Conservation (phyloP, 2,329 filamentous ascomycete species). For the Magnaporthales sp. region DNA sequence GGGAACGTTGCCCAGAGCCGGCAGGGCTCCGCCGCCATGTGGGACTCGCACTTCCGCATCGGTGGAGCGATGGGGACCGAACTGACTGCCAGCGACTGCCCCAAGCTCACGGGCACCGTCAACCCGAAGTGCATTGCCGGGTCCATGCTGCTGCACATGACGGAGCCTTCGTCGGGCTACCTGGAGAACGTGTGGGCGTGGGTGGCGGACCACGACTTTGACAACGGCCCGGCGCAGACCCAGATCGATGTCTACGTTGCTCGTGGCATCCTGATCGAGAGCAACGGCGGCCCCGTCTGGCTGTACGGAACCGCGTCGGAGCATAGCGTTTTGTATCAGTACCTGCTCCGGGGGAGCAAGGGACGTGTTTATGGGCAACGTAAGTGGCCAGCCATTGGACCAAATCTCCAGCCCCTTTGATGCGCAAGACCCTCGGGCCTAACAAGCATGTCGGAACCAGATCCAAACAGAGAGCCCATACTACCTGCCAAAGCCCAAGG, state of each 20-base stretch:
- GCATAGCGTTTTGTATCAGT: constrained; percentile 42
- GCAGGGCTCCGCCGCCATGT: constrained; percentile 54
- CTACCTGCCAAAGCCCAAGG: constrained; percentile 40
- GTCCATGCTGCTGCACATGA: constrained; percentile 33
- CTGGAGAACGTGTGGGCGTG: constrained; percentile 50
- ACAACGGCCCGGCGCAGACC: constrained; percentile 7
- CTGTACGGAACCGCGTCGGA: constrained; percentile 38
- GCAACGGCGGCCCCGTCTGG: constrained; percentile 17
- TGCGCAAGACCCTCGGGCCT: too few relatives aligned
- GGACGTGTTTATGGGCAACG: too few relatives aligned
- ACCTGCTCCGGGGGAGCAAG: too few relatives aligned
- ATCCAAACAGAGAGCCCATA: constrained; percentile 63
- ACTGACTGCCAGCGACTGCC: constrained; percentile 52
- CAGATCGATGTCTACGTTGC: background rate
- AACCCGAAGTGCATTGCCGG: constrained; percentile 21
- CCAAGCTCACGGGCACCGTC: constrained; percentile 28
- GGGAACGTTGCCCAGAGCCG: constrained; percentile 53
- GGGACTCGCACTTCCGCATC: constrained; percentile 64
- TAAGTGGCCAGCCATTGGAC: too few relatives aligned
- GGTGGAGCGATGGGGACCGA: constrained; percentile 59
- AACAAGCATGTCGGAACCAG: too few relatives aligned
- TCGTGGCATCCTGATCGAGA: constrained; percentile 26
- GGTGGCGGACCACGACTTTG: constrained; percentile 49
- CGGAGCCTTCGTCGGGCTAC: constrained; percentile 32
- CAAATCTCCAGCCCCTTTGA: too few relatives aligned